A percentile compares a stretch with the other conserved stretches of the same genome.
These are phyloP conservation scores for Apiosordaria backusii DNA, from an alignment of 495 filamentous ascomycete species.

Conservation along the genomic window DNA sequence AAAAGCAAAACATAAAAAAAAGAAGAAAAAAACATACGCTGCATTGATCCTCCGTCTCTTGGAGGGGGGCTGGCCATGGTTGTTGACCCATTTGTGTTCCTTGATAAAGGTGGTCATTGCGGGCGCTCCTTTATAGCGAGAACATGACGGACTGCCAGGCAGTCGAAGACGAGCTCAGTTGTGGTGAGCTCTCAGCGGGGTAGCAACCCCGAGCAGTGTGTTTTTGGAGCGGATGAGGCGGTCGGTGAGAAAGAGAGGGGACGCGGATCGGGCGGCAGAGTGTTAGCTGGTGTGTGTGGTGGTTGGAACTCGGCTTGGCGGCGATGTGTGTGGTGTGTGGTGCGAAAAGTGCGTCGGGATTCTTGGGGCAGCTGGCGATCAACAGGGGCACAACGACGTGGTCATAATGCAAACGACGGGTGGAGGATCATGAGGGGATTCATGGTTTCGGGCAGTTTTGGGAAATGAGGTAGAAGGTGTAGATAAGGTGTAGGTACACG, in stretches of 20 bases:
- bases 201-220: neutral
- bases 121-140: slow-evolving; percentile 27
- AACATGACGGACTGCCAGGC: slow-evolving; percentile 28
- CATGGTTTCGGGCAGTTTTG: slow-evolving; percentile 22
- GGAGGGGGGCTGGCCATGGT: slow-evolving; percentile 74
- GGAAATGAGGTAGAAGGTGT: slow-evolving; percentile 17
- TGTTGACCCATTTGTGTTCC: slow-evolving; percentile 65
- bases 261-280: neutral
- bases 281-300: slow-evolving; percentile 5
- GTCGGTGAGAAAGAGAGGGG: neutral
- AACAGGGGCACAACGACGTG: slow-evolving; percentile 24
- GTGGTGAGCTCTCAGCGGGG: slow-evolving; percentile 9
- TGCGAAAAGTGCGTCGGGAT: slow-evolving; percentile 5
- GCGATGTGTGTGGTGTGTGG: slow-evolving; percentile 2
- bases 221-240: neutral
- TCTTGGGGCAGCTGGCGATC: slow-evolving; percentile 20
- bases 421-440: slow-evolving; percentile 20
- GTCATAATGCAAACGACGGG: slow-evolving; percentile 28
- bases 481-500: slow-evolving; percentile 12
- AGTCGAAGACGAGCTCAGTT: slow-evolving; percentile 6
- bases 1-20: slow-evolving; percentile 18
- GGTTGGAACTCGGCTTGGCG: slow-evolving; percentile 11
- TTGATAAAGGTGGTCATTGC: slow-evolving; percentile 45
- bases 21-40: slow-evolving; percentile 54
- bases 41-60: slow-evolving; percentile 79